These are phyloP conservation scores for Barnettozyma botsteinii DNA, from an alignment of 805 yeast species.

Conservation along the genomic window DNA sequence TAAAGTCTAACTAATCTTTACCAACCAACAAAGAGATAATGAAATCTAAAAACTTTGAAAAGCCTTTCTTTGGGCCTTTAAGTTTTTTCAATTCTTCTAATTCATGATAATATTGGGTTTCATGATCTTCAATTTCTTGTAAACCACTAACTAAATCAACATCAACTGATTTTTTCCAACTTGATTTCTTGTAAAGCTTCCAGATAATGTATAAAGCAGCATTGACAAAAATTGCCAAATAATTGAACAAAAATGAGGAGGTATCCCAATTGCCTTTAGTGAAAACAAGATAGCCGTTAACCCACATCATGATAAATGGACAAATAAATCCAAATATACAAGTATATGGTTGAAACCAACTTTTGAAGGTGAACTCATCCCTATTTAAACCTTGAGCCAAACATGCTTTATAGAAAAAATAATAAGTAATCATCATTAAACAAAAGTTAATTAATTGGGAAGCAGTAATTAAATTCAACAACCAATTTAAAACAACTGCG, in stretches of 20 bases:
- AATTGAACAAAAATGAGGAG: slow-evolving; percentile 59
- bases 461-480: slow-evolving; percentile 64
- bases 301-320: slow-evolving; percentile 45
- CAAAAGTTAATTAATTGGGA: slow-evolving; percentile 61
- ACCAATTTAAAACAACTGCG: slow-evolving; percentile 63
- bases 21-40: slow-evolving; percentile 19
- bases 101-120: slow-evolving; percentile 23
- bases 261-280: slow-evolving; percentile 60
- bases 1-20: slow-evolving; percentile 14
- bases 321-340: slow-evolving; percentile 43
- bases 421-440: slow-evolving; percentile 50
- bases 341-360: slow-evolving; percentile 56
- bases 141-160: slow-evolving; percentile 52
- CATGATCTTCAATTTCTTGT: slow-evolving; percentile 56
- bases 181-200: slow-evolving; percentile 46
- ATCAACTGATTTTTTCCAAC: slow-evolving; percentile 38
- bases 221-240: slow-evolving; percentile 62
- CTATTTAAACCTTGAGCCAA: slow-evolving; percentile 46
- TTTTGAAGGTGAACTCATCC: slow-evolving; percentile 40
- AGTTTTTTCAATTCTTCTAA: slow-evolving; percentile 19
- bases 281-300: slow-evolving; percentile 69
- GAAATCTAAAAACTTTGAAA: slow-evolving; percentile 13
- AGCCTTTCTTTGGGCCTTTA: slow-evolving; percentile 16
- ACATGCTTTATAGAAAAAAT: slow-evolving; percentile 58
- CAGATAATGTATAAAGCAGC: slow-evolving; percentile 43